Percentiles rank a stretch among this genome's conserved stretches.
phyloP scores from a whole-genome alignment of 495 filamentous ascomycete genomes.

The Penicillium flavigenum region DNA sequence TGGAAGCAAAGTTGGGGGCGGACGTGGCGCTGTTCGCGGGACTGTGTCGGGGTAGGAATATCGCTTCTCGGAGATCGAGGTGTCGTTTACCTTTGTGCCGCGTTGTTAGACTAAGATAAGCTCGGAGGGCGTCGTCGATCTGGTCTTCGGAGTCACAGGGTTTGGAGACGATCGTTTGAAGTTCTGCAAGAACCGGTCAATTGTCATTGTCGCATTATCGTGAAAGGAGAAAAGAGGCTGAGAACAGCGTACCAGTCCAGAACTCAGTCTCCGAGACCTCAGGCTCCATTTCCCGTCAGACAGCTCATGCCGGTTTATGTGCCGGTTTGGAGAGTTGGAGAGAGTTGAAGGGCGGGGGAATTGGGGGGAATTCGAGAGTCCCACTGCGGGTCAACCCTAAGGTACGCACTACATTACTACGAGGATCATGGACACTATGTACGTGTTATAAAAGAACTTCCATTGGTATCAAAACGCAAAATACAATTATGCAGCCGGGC shows the following conservation, averaged over 20 bases:
- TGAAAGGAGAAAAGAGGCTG: slow-evolving; percentile 6
- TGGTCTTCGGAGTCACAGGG: slow-evolving; percentile 70
- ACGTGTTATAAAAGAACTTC: slow-evolving; percentile 19
- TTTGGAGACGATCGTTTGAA: slow-evolving; percentile 74
- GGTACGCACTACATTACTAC: slow-evolving; percentile 1
- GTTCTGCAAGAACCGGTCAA: slow-evolving; percentile 52
- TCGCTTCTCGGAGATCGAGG: background rate
- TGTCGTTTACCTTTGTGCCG: slow-evolving; percentile 61
- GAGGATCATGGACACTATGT: background rate
- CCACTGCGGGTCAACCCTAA: slow-evolving; percentile 22
- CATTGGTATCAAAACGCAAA: slow-evolving; percentile 32
- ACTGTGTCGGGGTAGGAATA: background rate
- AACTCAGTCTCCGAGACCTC: slow-evolving; percentile 82
- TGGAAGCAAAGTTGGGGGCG: background rate
- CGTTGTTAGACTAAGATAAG: slow-evolving; percentile 77
- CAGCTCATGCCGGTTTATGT: slow-evolving; percentile 43
- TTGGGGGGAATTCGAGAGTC: slow-evolving; percentile 6
- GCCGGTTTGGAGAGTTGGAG: slow-evolving; percentile 23
- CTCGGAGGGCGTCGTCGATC: slow-evolving; percentile 84
- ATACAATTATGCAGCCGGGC: slow-evolving; percentile 33
- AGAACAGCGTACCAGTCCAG: slow-evolving; percentile 71
- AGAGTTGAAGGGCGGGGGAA: slow-evolving; percentile 29
- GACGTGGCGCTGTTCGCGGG: background rate
- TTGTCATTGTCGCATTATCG: slow-evolving; percentile 9
- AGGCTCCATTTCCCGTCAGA: slow-evolving; percentile 49